A percentile compares a stretch with the other conserved stretches of the same genome.
phyloP scores from a whole-genome alignment of 1,284 basidiomycete genomes.

The Puccinia polysora region DNA sequence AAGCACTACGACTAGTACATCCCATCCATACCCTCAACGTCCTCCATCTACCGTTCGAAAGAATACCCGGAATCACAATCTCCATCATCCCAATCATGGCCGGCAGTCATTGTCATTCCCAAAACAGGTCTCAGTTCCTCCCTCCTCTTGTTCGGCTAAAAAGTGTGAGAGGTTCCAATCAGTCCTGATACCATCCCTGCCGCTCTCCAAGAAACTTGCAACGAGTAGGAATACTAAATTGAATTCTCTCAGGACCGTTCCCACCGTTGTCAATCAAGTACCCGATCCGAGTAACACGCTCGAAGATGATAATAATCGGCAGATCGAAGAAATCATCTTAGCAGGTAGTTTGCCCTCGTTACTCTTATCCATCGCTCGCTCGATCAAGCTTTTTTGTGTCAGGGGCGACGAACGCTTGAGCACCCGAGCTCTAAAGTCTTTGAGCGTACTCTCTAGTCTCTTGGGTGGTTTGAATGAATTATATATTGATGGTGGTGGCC shows the following conservation, averaged over 20 bases:
- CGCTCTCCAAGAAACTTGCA: slow-evolving; percentile 3
- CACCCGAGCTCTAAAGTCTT: slow-evolving; percentile 15
- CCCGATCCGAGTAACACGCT: too few relatives aligned
- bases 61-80: too few relatives aligned
- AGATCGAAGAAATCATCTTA: slow-evolving; percentile 18
- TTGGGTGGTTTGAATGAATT: slow-evolving; percentile 20
- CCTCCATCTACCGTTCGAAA: too few relatives aligned
- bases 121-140: not conserved
- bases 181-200: slow-evolving; percentile 23
- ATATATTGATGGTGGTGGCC: slow-evolving; percentile 21
- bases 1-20: too few relatives aligned
- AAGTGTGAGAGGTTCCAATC: slow-evolving; percentile 29
- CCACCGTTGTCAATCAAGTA: not conserved
- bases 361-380: slow-evolving; percentile 10
- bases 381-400: slow-evolving; percentile 13
- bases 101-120: slow-evolving; percentile 3
- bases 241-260: slow-evolving; percentile 11
- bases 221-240: slow-evolving; percentile 31
- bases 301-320: too few relatives aligned
- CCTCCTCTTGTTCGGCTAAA: not conserved
- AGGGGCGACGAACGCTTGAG: slow-evolving; percentile 8
- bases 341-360: slow-evolving; percentile 17
- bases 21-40: too few relatives aligned
- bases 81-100: too few relatives aligned
- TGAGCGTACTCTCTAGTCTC: slow-evolving; percentile 18